Conservation (phyloP, 192 early-diverging fungal species). For the Linnemannia zychae region DNA sequence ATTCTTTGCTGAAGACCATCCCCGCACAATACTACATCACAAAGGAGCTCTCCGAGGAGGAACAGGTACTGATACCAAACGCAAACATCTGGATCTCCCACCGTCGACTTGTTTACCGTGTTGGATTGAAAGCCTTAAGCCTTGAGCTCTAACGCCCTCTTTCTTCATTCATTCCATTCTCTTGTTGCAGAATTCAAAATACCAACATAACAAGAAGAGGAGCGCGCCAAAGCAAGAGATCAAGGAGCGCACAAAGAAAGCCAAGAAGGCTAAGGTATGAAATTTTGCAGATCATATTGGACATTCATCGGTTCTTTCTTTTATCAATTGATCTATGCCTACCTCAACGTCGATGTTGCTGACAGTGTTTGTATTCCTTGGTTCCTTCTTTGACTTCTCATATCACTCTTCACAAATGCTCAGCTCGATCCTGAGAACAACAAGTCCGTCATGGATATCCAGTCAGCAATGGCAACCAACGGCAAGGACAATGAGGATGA, state of each 20-base stretch:
- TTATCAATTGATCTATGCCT: not conserved
- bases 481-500: conserved; percentile 54
- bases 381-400: not conserved
- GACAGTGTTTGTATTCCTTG: conserved; percentile 1
- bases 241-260: conserved; percentile 84
- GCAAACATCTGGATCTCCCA: not conserved
- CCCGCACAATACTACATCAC: conserved; percentile 88
- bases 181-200: conserved; percentile 58
- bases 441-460: conserved; percentile 79
- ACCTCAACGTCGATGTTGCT: conserved; percentile 8
- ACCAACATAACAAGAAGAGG: conserved; percentile 89
- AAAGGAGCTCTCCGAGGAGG: conserved; percentile 67
- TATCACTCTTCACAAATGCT: not conserved
- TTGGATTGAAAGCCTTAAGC: not conserved
- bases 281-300: conserved; percentile 25
- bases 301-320: not conserved
- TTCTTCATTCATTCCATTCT: not conserved
- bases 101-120: not conserved
- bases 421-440: conserved; percentile 87
- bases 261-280: conserved; percentile 85
- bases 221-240: conserved; percentile 81
- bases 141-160: not conserved
- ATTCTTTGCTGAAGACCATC: conserved; percentile 84
- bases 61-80: conserved; percentile 43
- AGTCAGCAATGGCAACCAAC: conserved; percentile 59